Percentiles rank a stretch among this genome's conserved stretches.
Evolutionary conservation across 176 grass and related monocot genomes (phyloP).

Genomic region (Otatea glauca): DNA sequence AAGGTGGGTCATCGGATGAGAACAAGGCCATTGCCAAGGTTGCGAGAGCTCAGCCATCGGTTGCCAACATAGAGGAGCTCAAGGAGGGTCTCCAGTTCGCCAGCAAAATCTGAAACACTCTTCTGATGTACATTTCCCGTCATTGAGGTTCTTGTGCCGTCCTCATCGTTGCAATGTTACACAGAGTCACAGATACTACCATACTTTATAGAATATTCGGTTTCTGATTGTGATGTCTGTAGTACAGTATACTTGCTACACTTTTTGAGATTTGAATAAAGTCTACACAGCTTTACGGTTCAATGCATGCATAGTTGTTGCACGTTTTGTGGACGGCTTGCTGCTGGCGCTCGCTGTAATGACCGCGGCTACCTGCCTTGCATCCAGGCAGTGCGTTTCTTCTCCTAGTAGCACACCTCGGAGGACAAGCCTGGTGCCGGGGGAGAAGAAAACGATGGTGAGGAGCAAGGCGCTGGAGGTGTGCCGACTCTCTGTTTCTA

Average conservation of each 20-base stretch:
- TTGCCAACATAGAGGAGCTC: slow-evolving; percentile 53
- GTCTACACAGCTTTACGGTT: neutral
- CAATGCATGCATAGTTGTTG: neutral
- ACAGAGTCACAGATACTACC: neutral
- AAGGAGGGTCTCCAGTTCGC: slow-evolving; percentile 74
- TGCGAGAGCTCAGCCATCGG: slow-evolving; percentile 66
- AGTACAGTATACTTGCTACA: slow-evolving; percentile 4
- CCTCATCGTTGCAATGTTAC: neutral
- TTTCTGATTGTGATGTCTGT: slow-evolving; percentile 37
- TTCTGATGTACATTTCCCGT: slow-evolving; percentile 33
- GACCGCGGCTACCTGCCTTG: neutral
- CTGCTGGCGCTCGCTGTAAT: neutral
- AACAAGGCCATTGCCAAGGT: slow-evolving; percentile 84
- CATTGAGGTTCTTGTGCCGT: neutral
- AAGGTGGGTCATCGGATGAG: slow-evolving; percentile 83
- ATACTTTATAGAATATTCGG: neutral
- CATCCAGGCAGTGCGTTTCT: neutral
- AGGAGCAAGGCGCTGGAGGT: too few species aligned
- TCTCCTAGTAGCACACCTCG: neutral
- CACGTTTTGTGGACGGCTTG: neutral
- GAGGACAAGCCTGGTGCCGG: too few species aligned
- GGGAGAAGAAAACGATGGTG: too few species aligned
- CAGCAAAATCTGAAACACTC: slow-evolving; percentile 61
- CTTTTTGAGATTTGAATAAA: slow-evolving; percentile 39
- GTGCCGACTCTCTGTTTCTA: too few species aligned